Evolutionary conservation across 2,329 filamentous ascomycete genomes (phyloP).

Genomic region (Delphinella strobiligena): DNA sequence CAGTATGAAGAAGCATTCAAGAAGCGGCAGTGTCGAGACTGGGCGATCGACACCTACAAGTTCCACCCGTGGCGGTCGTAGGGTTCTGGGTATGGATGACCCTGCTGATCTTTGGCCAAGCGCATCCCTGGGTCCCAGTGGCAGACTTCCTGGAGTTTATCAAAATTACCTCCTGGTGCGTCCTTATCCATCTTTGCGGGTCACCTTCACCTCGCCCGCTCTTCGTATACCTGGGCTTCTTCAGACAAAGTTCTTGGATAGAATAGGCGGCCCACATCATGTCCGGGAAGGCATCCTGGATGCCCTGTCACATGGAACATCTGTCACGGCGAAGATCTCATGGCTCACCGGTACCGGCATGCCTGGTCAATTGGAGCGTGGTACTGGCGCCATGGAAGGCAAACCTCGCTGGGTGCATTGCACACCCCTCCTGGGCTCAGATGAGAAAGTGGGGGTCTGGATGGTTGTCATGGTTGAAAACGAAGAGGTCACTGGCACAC

Average conservation of each 20-base stretch:
- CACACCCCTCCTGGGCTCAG: slow-evolving; percentile 30
- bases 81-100: slow-evolving; percentile 22
- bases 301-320: slow-evolving; percentile 24
- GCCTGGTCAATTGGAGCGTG: slow-evolving; percentile 3
- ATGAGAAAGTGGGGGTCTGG: slow-evolving; percentile 34
- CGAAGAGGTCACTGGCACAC: slow-evolving; percentile 19
- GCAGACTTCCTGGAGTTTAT: slow-evolving; percentile 25
- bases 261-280: slow-evolving; percentile 27
- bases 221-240: slow-evolving; percentile 56
- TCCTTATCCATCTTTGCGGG: slow-evolving; percentile 52
- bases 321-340: slow-evolving; percentile 31
- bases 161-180: slow-evolving; percentile 49
- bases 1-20: slow-evolving; percentile 16
- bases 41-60: slow-evolving; percentile 8
- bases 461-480: slow-evolving; percentile 35
- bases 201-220: slow-evolving; percentile 57
- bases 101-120: slow-evolving; percentile 19
- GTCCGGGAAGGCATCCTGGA: slow-evolving; percentile 27
- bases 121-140: slow-evolving; percentile 19
- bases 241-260: slow-evolving; percentile 31
- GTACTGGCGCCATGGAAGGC: slow-evolving; percentile 12
- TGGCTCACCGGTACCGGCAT: slow-evolving; percentile 21
- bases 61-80: slow-evolving; percentile 8
- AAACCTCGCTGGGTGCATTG: slow-evolving; percentile 31
- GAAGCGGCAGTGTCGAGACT: slow-evolving; percentile 10